Base-by-base conservation (phyloP, 1,139 yeast species). In the Yamadazyma epiphylla region DNA sequence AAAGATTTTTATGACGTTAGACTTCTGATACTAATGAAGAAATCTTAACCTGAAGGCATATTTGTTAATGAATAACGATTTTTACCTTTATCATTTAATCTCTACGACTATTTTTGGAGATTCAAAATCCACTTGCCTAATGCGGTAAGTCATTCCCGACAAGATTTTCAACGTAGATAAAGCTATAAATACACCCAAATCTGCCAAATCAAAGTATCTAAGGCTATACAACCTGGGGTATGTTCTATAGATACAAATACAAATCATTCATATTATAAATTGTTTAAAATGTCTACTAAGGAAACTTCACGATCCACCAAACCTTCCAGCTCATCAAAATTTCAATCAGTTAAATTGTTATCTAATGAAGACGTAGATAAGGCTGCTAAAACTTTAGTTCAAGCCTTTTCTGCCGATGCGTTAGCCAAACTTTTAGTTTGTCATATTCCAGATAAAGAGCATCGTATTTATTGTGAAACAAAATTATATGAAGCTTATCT, bases 401-500 rank as follows among this genome's bases (percentile, higher is more conserved):
- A 64, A 30, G 63, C 82, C 5, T 79, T 79, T 45, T 59, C 58
- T 24, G 54, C 59, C 22, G 85, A 79, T 46, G 55, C 70, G 4
- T 72, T 78, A 33, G 75, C 80, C 27, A 51, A 57, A 26, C 66
- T 69, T 35, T 59, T 75, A 26, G 60, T 68, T 2, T 47, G 65
- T 42, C 74, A 73, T 45, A 45, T 76, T 40, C 52, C 53, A 19
- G 63, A 63, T 39, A 48, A 51, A 24, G 43, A 59, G 38, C 51
- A 63, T 19, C 63, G 60, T 32, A 52, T 53, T 24, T 46, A 56
- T 32, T 64, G 73, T 35, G 82, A 76, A 44, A 35, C 59, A 13
- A 57, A 59, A 22, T 57, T 78, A 27, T 78, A 74, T 43, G 80
- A 74, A 43, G 72, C 77, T 13, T 77, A 78, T 46, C 58, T 77